Base-by-base conservation (phyloP, 441 rosid species). In the Aquilaria agallochum region DNA sequence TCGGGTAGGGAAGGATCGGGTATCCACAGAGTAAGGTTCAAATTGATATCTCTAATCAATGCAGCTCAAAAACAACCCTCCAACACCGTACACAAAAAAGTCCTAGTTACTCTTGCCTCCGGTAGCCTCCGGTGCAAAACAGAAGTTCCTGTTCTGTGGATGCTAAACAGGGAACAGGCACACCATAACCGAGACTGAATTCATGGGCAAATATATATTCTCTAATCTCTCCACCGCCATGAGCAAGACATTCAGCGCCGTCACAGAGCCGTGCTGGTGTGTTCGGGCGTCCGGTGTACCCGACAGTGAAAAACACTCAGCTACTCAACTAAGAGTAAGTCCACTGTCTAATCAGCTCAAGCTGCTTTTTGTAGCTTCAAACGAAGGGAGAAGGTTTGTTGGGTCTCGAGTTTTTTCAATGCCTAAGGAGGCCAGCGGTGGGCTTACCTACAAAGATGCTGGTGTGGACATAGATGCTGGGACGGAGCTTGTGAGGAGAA, bases 401-500 rank as follows among this genome's bases (percentile, higher is more conserved):
- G 48, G 14, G 49, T 47, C 55, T 58, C 45, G 32, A 32, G 32
- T 66, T 7, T 30, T 66, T 52, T 72, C 83, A 1, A 56, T 76
- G 70, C 73, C 80, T 2, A 72, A 72, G 62, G 68, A 56, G 11
- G 57, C 5, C 51, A 51, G 66, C 2, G 79, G 59, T 53, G 71
- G 90, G 46, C 87, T 94, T 20, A 94, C 83, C 1, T 87, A 91
- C 71, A 87, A 86, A 75, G 96, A 81, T 5, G 88, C 97, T 10
- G 97, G 99, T 60, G 99, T 94, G 13, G 96, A 94, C 68, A 91
- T 87, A 42, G 99, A 94, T 78, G 95, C 99, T 14, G 97, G 99
- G 33, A 54, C 94, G 11, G 99, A 94, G 69, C 99, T 94, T 55
- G 94, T 91, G 56, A 57, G 66, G 65, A 76, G 97, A 72, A 94